Evolutionary conservation across 331 rosid genomes (phyloP), one percentile per base, ranked within the genome.

Genomic region (Pyracantha coccinea): DNA sequence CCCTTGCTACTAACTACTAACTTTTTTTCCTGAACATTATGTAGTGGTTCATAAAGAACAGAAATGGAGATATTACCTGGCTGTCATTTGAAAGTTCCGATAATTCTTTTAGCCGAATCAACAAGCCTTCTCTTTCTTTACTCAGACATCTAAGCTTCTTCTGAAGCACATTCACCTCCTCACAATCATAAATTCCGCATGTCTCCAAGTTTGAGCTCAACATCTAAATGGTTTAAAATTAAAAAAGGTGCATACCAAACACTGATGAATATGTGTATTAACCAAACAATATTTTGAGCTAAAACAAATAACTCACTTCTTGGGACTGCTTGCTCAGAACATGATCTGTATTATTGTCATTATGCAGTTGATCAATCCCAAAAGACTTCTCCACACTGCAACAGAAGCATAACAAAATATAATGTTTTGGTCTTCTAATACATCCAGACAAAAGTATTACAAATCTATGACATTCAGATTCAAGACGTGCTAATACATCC

Each of bases 281-380:
- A 69, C 72, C 64, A 67, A n/a, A 67, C 63, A 60, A 60, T 52
- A 28, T 24, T 29, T 15, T 68, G 72, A 80, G 72, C 19, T 24
- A 67, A 66, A 67, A 59, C 21, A 35, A 44, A 67, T 28, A 62
- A 78, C 85, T 83, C 77, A 90, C 96, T 79, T 88, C 88, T 55
- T 7, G 84, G 52, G 81, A 75, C 16, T 77, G 84, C 54, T 74
- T 77, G 60, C 69, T 76, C 72, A 66, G 78, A 47, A 38, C 63
- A 62, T 73, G 44, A 54, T 67, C 76, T 27, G 45, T 75, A 85
- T 66, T 52, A 24, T 21, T 45, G 33, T 15, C 85, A 41, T 35
- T 77, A 62, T 65, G 71, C 68, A 27, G 72, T 61, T 75, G 85
- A 77, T 83, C 85, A 69, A 73, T 62, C 59, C 68, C 86, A 27